Conservation (phyloP, 2,329 filamentous ascomycete genomes). For the Aspergillus persii region DNA sequence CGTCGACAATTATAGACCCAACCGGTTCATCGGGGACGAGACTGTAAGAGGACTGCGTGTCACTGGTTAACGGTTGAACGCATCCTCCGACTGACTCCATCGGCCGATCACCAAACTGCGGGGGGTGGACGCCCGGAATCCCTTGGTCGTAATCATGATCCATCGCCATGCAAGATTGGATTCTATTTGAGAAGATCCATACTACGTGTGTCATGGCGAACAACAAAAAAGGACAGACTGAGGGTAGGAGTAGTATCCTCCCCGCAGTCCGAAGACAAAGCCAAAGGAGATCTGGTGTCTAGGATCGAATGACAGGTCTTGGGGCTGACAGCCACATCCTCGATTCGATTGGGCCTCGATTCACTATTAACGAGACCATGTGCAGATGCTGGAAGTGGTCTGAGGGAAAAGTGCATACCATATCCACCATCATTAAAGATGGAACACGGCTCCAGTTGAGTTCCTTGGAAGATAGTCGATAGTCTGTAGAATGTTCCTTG, state of each 20-base stretch:
- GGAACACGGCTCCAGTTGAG: background rate
- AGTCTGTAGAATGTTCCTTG: background rate
- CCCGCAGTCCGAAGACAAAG: background rate
- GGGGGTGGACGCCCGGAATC: background rate
- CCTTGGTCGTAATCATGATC: background rate
- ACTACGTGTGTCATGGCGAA: background rate
- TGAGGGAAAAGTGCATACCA: background rate
- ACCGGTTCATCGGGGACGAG: background rate
- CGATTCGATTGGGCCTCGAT: background rate
- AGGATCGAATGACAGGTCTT: background rate
- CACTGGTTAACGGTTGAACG: conserved; percentile 5
- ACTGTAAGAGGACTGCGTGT: conserved; percentile 5
- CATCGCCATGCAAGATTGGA: background rate
- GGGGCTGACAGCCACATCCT: background rate
- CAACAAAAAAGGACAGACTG: background rate
- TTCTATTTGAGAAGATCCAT: background rate
- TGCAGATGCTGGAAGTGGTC: background rate
- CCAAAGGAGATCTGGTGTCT: background rate
- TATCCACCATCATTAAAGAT: background rate
- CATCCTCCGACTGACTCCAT: background rate
- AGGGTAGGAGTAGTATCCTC: background rate
- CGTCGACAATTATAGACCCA: conserved; percentile 1
- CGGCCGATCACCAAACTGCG: background rate
- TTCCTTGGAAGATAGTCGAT: background rate
- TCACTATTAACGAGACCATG: background rate